Evolutionary conservation across 495 filamentous ascomycete genomes (phyloP).

Genomic region (Trypethelium eluteriae): DNA sequence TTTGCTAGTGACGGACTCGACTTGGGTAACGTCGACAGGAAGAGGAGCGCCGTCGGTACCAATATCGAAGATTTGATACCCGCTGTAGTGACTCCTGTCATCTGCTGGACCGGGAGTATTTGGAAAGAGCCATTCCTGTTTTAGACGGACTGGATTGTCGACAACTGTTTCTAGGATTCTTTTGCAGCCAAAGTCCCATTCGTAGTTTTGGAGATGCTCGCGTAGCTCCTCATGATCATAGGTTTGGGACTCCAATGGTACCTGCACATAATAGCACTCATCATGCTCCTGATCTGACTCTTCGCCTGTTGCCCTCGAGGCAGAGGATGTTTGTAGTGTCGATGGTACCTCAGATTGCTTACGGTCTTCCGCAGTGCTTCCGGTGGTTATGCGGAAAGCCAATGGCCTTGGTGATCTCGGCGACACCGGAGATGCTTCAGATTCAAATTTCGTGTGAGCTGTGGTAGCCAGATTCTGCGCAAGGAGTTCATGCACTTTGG

Average conservation of each 20-base stretch:
- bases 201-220: constrained; percentile 30
- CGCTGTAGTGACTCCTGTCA: constrained; percentile 37
- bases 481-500: constrained; percentile 19
- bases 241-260: constrained; percentile 20
- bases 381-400: background rate
- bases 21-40: constrained; percentile 26
- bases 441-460: background rate
- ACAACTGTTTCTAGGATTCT: constrained; percentile 35
- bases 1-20: constrained; percentile 27
- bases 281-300: constrained; percentile 28
- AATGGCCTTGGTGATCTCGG: background rate
- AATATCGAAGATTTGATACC: constrained; percentile 47
- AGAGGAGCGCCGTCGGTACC: constrained; percentile 36
- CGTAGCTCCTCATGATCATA: constrained; percentile 29
- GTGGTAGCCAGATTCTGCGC: constrained; percentile 14
- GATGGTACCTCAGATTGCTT: background rate
- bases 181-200: constrained; percentile 30
- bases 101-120: constrained; percentile 26
- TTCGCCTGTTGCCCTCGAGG: constrained; percentile 15
- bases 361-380: background rate
- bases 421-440: background rate
- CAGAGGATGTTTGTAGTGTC: constrained; percentile 18
- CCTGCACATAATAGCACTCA: constrained; percentile 25
- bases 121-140: constrained; percentile 32
- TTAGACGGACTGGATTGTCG: constrained; percentile 32